Evolutionary conservation across 1,284 basidiomycete genomes (phyloP).

Genomic region (Microbotryomycetes sp.): DNA sequence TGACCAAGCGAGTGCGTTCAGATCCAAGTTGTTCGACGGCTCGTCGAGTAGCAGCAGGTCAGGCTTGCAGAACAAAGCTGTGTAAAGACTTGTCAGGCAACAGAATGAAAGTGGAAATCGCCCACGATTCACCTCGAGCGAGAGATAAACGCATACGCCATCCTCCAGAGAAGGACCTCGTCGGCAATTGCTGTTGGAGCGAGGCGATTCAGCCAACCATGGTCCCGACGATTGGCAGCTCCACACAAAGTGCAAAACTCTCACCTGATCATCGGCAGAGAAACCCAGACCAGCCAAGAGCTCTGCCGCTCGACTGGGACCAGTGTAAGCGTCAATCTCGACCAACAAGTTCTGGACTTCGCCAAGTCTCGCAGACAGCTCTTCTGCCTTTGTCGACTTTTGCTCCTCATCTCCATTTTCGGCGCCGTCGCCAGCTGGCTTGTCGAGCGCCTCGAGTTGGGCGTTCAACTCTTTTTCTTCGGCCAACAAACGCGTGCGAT

Average conservation of each 20-base stretch:
- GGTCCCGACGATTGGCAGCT: neutral
- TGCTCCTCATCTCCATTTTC: slow-evolving; percentile 49
- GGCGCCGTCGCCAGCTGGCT: slow-evolving; percentile 21
- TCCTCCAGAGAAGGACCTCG: slow-evolving; percentile 87
- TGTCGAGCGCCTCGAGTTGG: slow-evolving; percentile 54
- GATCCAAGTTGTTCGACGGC: slow-evolving; percentile 90
- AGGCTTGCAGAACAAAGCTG: slow-evolving; percentile 84
- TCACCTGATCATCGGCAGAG: slow-evolving; percentile 72
- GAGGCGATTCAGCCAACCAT: slow-evolving; percentile 5
- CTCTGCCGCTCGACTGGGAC: slow-evolving; percentile 83
- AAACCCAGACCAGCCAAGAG: slow-evolving; percentile 90
- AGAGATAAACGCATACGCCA: slow-evolving; percentile 60
- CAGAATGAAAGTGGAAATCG: neutral
- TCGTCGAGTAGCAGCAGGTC: slow-evolving; percentile 74
- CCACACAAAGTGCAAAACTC: slow-evolving; percentile 36
- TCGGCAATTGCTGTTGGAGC: slow-evolving; percentile 30
- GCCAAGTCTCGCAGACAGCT: slow-evolving; percentile 72
- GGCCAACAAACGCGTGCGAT: slow-evolving; percentile 79
- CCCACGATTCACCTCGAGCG: slow-evolving; percentile 45
- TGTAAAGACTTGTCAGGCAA: slow-evolving; percentile 53
- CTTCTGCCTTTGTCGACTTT: slow-evolving; percentile 70
- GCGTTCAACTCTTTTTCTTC: slow-evolving; percentile 72
- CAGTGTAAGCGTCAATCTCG: slow-evolving; percentile 97
- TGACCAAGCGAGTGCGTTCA: slow-evolving; percentile 46
- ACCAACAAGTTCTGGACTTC: slow-evolving; percentile 86